Conservation (phyloP, 139 green algal species). For the Micractinium sp. region DNA sequence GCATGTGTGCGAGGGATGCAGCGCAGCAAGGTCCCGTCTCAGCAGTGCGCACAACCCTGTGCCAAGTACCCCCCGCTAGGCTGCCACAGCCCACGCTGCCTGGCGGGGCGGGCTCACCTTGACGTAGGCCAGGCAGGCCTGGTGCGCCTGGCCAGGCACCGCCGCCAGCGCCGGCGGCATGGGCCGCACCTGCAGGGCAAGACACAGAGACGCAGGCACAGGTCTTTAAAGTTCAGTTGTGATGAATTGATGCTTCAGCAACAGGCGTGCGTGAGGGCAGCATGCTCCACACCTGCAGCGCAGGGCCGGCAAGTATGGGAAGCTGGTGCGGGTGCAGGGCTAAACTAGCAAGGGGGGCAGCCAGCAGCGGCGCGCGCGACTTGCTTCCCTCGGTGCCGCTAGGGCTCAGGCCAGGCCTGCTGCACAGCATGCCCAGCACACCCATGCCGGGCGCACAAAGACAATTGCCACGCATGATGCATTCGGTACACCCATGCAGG, state of each 20-base stretch:
- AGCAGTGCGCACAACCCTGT: neutral
- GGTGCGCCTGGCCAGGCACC: constrained; percentile 73
- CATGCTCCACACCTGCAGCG: too few species aligned
- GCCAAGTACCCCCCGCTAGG: constrained; percentile 39
- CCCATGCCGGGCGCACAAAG: too few species aligned
- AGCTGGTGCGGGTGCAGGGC: neutral
- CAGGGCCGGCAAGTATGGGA: too few species aligned
- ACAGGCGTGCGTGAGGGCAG: neutral
- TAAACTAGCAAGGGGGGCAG: neutral
- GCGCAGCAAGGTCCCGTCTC: neutral
- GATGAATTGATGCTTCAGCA: too few species aligned
- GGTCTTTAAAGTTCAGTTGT: too few species aligned
- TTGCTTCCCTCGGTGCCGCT: too few species aligned
- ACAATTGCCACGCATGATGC: too few species aligned
- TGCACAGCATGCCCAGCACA: too few species aligned
- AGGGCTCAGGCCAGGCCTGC: too few species aligned
- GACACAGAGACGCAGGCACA: neutral
- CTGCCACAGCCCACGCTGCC: constrained; percentile 26
- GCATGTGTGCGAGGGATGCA: too few species aligned
- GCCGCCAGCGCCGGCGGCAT: constrained; percentile 76
- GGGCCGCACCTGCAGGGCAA: constrained; percentile 46
- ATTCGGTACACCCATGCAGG: too few species aligned
- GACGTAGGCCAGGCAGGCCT: constrained; percentile 64
- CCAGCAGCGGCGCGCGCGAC: neutral
- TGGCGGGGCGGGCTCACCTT: constrained; percentile 36